Conservation (phyloP, 108 stramenopile genomes). For the Tribonema minus region DNA sequence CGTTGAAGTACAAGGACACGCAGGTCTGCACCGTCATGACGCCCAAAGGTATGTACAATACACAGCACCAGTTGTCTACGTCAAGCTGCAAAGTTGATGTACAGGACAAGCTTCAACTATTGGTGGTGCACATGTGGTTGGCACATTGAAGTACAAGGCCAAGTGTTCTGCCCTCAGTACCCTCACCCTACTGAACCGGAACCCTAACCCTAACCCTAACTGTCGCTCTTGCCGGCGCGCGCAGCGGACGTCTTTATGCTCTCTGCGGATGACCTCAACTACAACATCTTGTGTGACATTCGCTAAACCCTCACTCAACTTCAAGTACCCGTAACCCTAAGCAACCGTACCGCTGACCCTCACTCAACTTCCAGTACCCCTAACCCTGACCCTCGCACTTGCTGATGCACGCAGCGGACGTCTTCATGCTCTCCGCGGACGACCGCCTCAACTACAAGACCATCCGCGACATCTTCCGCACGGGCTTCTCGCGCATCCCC, state of each 20-base stretch:
- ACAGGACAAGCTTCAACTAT: not conserved
- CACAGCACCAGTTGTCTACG: no score
- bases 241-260: conserved; percentile 90
- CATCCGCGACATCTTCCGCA: conserved; percentile 87
- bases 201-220: no score
- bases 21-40: conserved; percentile 89
- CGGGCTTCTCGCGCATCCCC: conserved; percentile 69
- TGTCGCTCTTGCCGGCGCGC: no score
- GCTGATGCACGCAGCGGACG: no score
- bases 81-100: not conserved
- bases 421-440: conserved; percentile 83
- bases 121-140: conserved; percentile 64
- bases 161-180: no score
- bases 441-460: conserved; percentile 81
- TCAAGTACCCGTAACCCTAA: no score
- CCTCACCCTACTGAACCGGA: no score
- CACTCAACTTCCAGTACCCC: no score
- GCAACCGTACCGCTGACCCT: no score
- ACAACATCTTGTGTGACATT: conserved; percentile 79
- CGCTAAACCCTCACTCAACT: conserved; percentile 86
- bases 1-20: conserved; percentile 76
- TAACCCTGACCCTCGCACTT: no score
- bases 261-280: conserved; percentile 76
- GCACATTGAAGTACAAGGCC: conserved; percentile 80
- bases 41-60: no score